Base-by-base conservation (phyloP, 1,139 yeast genomes). In the Geotrichum siamense region DNA sequence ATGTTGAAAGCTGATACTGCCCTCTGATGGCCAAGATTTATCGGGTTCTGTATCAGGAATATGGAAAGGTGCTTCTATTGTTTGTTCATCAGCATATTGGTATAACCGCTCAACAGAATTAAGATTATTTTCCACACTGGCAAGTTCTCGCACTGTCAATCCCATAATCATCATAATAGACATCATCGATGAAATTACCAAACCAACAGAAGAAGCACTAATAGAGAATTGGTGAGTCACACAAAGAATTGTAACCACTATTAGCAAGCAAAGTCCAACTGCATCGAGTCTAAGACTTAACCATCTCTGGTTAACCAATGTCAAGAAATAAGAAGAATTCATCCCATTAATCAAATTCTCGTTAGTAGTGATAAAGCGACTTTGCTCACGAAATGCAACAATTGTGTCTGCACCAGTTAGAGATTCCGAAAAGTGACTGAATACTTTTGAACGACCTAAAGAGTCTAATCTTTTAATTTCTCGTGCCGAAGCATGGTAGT, bases 381-480 rank as follows among this genome's bases (percentile, higher is more conserved):
- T 51, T 12, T 64, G 60, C 22, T 71, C 71, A 2, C 65, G 60
- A 59, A 77, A 85, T 0, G 85, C 79, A 55, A 79, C 75, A 50
- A 85, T 83, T 0, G 87, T 81, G 12, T 71, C 67, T 70, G 79
- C 67, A 27, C 96, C 96, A 50, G 73, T 72, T 51, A 86, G 68
- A 1, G 82, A 69, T 61, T 86, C 96, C 53, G 79, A 79, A 59
- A 84, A 81, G 54, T 82, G 82, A 51, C 83, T 75, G 66, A 80
- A 85, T 47, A 85, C 87, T 48, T 73, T 71, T 0, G 95, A 84
- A 57, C 95, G 71, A 56, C 80, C 74, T 8, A 75, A 59, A 2
- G 94, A 85, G 60, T 86, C 95, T 55, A 86, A 64, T 55, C 96
- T 76, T 62, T 86, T 86, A 51, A 86, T 67, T 60, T 86, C 95